Evolutionary conservation across 1,284 basidiomycete genomes (phyloP).

Genomic region (Rhodotorula sp.): DNA sequence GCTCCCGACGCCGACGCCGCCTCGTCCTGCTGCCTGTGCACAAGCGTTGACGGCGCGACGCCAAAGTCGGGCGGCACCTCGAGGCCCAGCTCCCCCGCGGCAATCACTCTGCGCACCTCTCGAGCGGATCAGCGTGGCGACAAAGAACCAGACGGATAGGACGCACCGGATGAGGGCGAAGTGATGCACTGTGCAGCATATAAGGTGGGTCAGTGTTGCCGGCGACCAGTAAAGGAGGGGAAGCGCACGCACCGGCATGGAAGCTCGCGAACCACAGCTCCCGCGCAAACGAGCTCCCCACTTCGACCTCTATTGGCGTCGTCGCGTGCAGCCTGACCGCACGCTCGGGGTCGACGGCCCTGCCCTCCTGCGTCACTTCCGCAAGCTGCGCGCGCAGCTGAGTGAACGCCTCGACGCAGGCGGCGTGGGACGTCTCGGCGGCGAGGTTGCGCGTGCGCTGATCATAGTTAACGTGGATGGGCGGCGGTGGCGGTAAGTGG

Average conservation of each 20-base stretch:
- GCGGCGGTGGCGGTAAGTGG: not conserved
- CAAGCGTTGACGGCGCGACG: constrained; percentile 43
- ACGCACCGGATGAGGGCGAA: constrained; percentile 37
- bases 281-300: constrained; percentile 74
- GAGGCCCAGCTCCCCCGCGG: constrained; percentile 37
- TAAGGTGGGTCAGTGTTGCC: not conserved
- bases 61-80: constrained; percentile 39
- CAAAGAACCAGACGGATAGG: too few species aligned
- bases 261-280: constrained; percentile 86
- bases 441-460: constrained; percentile 70
- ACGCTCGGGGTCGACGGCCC: constrained; percentile 56
- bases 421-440: constrained; percentile 68
- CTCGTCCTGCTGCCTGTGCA: constrained; percentile 14
- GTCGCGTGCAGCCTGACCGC: constrained; percentile 70
- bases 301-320: constrained; percentile 70
- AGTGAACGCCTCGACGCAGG: constrained; percentile 65
- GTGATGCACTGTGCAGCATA: constrained; percentile 58
- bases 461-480: constrained; percentile 65
- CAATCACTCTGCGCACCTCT: constrained; percentile 21
- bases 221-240: not conserved
- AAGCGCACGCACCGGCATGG: constrained; percentile 79
- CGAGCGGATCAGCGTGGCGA: not conserved
- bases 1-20: not conserved
- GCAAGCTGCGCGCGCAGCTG: constrained; percentile 50
- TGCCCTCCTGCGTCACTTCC: constrained; percentile 13